Conservation (phyloP, 495 filamentous ascomycete genomes). For the Platismatia glauca region DNA sequence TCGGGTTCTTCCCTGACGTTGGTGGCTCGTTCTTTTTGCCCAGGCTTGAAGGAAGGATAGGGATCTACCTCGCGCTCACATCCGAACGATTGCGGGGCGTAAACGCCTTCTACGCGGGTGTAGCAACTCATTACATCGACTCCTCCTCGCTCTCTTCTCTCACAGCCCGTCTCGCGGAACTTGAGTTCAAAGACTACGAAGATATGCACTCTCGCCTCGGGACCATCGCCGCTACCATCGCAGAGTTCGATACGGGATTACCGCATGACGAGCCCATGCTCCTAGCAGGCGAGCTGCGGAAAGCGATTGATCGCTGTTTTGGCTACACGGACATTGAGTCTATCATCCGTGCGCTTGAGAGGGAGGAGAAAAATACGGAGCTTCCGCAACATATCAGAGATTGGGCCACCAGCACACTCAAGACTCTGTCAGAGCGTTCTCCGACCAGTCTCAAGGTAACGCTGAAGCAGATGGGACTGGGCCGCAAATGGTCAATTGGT, state of each 20-base stretch:
- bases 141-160: constrained; percentile 71
- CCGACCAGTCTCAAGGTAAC: constrained; percentile 80
- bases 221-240: constrained; percentile 77
- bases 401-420: constrained; percentile 70
- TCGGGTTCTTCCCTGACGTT: constrained; percentile 97
- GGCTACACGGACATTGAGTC: constrained; percentile 52
- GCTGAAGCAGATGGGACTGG: constrained; percentile 68
- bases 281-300: constrained; percentile 55
- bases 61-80: constrained; percentile 87
- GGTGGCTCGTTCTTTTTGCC: constrained; percentile 93
- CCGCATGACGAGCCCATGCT: constrained; percentile 58
- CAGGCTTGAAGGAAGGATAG: constrained; percentile 69
- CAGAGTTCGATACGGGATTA: constrained; percentile 79
- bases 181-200: constrained; percentile 73
- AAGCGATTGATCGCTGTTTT: constrained; percentile 82
- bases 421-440: constrained; percentile 62
- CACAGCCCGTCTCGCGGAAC: constrained; percentile 76
- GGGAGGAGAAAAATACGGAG: constrained; percentile 35
- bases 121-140: constrained; percentile 92
- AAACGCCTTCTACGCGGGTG: constrained; percentile 69
- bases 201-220: constrained; percentile 48
- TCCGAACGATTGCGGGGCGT: constrained; percentile 70
- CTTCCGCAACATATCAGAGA: constrained; percentile 29
- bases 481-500: constrained; percentile 62
- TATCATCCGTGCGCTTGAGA: constrained; percentile 58